Evolutionary conservation across 1,284 basidiomycete species (phyloP).

Genomic region (Amylostereum areolatum): DNA sequence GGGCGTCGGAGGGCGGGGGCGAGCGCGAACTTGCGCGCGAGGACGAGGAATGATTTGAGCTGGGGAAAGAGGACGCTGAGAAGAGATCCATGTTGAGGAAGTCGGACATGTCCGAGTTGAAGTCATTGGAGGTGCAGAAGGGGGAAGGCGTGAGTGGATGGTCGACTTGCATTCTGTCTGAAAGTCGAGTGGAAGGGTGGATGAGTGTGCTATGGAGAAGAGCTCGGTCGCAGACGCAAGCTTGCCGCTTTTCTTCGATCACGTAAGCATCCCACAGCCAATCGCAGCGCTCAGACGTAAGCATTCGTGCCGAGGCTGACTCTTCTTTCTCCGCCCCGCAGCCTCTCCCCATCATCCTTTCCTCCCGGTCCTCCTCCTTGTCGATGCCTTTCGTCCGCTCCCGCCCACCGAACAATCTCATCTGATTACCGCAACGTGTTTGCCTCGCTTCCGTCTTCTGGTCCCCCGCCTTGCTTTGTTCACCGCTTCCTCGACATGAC

Average conservation of each 20-base stretch:
- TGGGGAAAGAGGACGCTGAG: constrained; percentile 15
- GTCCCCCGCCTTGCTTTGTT: not conserved
- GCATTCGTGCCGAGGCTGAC: too few species aligned
- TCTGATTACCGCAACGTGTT: constrained; percentile 8
- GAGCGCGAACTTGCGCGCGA: constrained; percentile 26
- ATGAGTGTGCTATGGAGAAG: constrained; percentile 1
- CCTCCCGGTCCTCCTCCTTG: not conserved
- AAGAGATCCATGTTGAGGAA: constrained; percentile 46
- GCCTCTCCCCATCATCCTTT: too few species aligned
- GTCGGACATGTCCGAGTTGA: constrained; percentile 33
- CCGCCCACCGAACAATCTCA: constrained; percentile 1
- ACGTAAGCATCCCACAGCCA: too few species aligned
- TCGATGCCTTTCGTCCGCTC: not conserved
- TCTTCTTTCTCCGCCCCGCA: too few species aligned
- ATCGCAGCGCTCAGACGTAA: too few species aligned
- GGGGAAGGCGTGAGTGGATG: constrained; percentile 20
- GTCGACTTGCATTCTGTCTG: constrained; percentile 25
- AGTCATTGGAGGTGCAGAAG: constrained; percentile 11
- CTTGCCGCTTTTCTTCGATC: too few species aligned
- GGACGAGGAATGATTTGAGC: constrained; percentile 28
- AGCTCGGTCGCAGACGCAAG: constrained; percentile 5
- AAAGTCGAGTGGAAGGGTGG: not conserved
- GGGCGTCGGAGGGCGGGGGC: constrained; percentile 25
- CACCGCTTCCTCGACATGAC: too few species aligned
- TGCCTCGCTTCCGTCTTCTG: constrained; percentile 5